Evolutionary conservation across 2,329 filamentous ascomycete species (phyloP).

Genomic region (Aspergillus tubingensis): DNA sequence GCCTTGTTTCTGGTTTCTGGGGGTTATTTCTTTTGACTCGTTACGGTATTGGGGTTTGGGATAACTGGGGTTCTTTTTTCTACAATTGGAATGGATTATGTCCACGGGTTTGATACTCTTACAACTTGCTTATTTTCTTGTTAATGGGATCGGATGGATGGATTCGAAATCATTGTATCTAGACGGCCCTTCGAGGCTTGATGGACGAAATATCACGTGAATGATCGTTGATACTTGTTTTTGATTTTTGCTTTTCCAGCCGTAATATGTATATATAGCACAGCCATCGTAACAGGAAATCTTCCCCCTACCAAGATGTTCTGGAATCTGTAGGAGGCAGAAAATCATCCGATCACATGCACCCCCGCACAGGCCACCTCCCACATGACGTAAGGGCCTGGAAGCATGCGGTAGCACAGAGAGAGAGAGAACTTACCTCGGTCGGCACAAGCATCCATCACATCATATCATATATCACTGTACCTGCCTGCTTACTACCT

Average conservation of each 20-base stretch:
- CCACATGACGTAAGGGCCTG: background rate
- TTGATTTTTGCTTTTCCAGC: too few species aligned
- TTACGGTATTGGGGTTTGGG: background rate
- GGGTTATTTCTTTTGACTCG: background rate
- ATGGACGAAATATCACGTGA: background rate
- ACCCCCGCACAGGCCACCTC: background rate
- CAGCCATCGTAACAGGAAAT: too few species aligned
- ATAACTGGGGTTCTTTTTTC: background rate
- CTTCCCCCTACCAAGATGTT: too few species aligned
- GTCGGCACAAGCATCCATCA: background rate
- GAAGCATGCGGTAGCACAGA: too few species aligned
- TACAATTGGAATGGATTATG: background rate
- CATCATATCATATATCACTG: background rate
- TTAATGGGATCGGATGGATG: background rate
- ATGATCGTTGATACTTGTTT: too few species aligned
- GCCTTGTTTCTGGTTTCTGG: background rate
- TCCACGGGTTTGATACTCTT: background rate
- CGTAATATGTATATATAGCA: too few species aligned
- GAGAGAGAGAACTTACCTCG: background rate
- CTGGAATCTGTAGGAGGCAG: too few species aligned
- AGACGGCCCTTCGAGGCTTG: background rate
- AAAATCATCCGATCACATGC: background rate
- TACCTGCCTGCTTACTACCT: background rate
- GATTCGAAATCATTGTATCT: background rate
- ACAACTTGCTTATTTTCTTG: background rate